Conservation (phyloP, 805 yeast genomes). For the Kluyveromyces starmeri region DNA sequence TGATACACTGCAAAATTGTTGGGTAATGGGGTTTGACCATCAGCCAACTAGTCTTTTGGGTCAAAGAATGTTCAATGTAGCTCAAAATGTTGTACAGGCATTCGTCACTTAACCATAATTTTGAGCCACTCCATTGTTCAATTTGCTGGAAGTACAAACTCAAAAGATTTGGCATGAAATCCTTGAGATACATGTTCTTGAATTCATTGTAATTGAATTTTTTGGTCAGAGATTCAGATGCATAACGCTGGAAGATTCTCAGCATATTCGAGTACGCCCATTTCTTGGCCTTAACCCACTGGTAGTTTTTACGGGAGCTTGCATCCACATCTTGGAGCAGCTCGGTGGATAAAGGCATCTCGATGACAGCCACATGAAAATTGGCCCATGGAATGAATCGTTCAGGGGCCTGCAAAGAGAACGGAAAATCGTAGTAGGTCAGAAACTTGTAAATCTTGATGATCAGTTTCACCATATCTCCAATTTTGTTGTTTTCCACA, state of each 20-base stretch:
- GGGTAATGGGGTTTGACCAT: slow-evolving; percentile 57
- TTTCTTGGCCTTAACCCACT: slow-evolving; percentile 71
- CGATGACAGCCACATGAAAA: slow-evolving; percentile 61
- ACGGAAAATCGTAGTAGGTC: slow-evolving; percentile 65
- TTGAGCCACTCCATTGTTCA: slow-evolving; percentile 60
- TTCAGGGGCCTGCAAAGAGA: slow-evolving; percentile 46
- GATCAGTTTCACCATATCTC: slow-evolving; percentile 67
- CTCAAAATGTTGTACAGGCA: slow-evolving; percentile 55
- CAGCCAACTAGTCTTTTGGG: slow-evolving; percentile 55
- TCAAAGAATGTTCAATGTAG: slow-evolving; percentile 54
- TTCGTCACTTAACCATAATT: slow-evolving; percentile 61
- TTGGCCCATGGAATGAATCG: slow-evolving; percentile 59
- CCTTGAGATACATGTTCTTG: slow-evolving; percentile 41
- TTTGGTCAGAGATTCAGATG: slow-evolving; percentile 37
- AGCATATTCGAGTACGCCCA: slow-evolving; percentile 80
- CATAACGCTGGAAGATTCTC: slow-evolving; percentile 65
- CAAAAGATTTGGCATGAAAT: slow-evolving; percentile 68
- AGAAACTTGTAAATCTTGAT: slow-evolving; percentile 73
- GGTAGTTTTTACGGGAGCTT: slow-evolving; percentile 48
- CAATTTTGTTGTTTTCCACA: slow-evolving; percentile 33
- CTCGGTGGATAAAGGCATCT: slow-evolving; percentile 37
- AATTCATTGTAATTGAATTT: slow-evolving; percentile 56
- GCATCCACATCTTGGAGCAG: slow-evolving; percentile 35
- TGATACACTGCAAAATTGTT: slow-evolving; percentile 56
- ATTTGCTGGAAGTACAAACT: slow-evolving; percentile 55